These are phyloP conservation scores for Daldinia decipiens DNA, from an alignment of 495 filamentous ascomycete genomes.

Conservation along the genomic window DNA sequence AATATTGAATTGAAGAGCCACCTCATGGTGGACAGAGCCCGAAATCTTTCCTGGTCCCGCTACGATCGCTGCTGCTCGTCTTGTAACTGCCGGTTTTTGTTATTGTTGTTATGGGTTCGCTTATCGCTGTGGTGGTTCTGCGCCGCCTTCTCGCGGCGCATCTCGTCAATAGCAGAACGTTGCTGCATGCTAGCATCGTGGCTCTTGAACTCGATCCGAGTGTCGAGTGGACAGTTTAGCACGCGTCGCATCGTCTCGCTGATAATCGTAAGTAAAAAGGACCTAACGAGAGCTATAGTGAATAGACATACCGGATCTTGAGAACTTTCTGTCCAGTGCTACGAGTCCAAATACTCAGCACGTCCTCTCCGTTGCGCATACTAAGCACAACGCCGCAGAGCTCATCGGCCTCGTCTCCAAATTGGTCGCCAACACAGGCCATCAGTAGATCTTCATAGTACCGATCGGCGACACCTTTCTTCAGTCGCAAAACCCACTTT, in stretches of 20 bases:
- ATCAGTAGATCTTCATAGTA: slow-evolving; percentile 98
- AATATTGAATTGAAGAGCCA: slow-evolving; percentile 8
- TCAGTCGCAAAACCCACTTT: slow-evolving; percentile 95
- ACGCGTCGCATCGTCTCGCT: slow-evolving; percentile 94
- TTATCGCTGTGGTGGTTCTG: slow-evolving; percentile 58
- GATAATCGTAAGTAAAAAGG: slow-evolving; percentile 20
- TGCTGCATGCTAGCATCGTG: slow-evolving; percentile 86
- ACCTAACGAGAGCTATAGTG: background rate
- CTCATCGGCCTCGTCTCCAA: slow-evolving; percentile 91
- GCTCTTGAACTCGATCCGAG: slow-evolving; percentile 92
- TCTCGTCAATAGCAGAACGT: slow-evolving; percentile 81
- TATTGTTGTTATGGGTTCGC: slow-evolving; percentile 50
- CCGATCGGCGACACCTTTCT: slow-evolving; percentile 95
- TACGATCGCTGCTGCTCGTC: slow-evolving; percentile 47
- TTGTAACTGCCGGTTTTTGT: slow-evolving; percentile 45
- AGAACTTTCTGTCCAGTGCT: slow-evolving; percentile 91
- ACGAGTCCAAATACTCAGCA: slow-evolving; percentile 96
- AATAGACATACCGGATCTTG: slow-evolving; percentile 85
- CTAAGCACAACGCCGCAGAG: slow-evolving; percentile 94
- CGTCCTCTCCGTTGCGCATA: slow-evolving; percentile 94
- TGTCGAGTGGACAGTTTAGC: slow-evolving; percentile 84
- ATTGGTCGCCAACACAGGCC: slow-evolving; percentile 93
- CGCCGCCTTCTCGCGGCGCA: slow-evolving; percentile 77
- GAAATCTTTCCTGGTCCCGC: background rate
- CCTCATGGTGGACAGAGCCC: too few species aligned